Conservation (phyloP, 1,139 yeast species). For the Neolecta irregularis region DNA sequence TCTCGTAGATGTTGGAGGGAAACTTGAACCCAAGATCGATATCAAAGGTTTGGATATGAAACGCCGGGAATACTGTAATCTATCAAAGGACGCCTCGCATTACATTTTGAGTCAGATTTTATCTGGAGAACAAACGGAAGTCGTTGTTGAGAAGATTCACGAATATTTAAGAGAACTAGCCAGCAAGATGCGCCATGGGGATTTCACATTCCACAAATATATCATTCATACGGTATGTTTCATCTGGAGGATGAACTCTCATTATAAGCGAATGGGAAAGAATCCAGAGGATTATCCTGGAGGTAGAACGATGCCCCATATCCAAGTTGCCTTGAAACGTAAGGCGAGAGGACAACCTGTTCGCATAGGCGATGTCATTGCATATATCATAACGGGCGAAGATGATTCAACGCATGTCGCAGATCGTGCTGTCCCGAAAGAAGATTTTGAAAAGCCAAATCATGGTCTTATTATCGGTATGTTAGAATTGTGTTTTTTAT, state of each 20-base stretch:
- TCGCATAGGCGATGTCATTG: slow-evolving; percentile 79
- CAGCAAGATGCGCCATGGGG: slow-evolving; percentile 41
- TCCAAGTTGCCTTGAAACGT: slow-evolving; percentile 76
- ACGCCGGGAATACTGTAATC: slow-evolving; percentile 89
- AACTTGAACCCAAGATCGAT: slow-evolving; percentile 45
- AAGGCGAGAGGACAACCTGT: slow-evolving; percentile 68
- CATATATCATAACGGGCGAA: slow-evolving; percentile 55
- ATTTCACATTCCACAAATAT: slow-evolving; percentile 43
- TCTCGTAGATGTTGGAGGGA: slow-evolving; percentile 32
- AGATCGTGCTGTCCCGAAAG: slow-evolving; percentile 19
- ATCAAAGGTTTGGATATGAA: slow-evolving; percentile 95
- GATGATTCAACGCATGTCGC: slow-evolving; percentile 22
- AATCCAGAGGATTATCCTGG: slow-evolving; percentile 27
- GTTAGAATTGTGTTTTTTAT: not conserved
- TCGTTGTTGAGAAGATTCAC: slow-evolving; percentile 58
- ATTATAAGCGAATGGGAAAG: slow-evolving; percentile 27
- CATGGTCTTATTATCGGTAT: slow-evolving; percentile 2
- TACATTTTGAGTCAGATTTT: slow-evolving; percentile 58
- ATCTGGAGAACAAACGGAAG: slow-evolving; percentile 62
- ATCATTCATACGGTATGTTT: slow-evolving; percentile 21
- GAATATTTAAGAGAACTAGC: slow-evolving; percentile 51
- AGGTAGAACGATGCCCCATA: slow-evolving; percentile 80
- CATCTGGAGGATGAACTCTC: slow-evolving; percentile 16
- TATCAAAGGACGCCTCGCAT: slow-evolving; percentile 73
- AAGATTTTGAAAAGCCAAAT: slow-evolving; percentile 16